Percentiles rank a stretch among this genome's conserved stretches.
Evolutionary conservation across 2,329 filamentous ascomycete species (phyloP).

Genomic region (Piedraia hortae): DNA sequence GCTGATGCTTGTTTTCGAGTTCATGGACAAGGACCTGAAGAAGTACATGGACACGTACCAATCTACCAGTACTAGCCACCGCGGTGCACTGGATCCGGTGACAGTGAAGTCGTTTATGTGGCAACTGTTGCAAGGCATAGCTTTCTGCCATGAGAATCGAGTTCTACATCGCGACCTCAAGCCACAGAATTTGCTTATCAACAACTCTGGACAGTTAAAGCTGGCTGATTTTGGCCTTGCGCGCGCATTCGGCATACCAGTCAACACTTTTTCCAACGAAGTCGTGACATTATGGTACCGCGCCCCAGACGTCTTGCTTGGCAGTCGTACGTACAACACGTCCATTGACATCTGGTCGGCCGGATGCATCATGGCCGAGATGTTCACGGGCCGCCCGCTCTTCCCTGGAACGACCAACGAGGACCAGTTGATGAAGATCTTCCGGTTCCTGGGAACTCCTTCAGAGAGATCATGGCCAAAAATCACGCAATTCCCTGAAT

Average conservation of each 20-base stretch:
- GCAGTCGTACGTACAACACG: conserved; percentile 93
- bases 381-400: conserved; percentile 85
- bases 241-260: conserved; percentile 81
- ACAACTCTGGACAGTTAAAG: conserved; percentile 69
- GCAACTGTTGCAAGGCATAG: conserved; percentile 81
- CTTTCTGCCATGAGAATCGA: conserved; percentile 92
- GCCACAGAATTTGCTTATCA: conserved; percentile 89
- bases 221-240: conserved; percentile 86
- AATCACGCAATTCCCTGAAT: conserved; percentile 87
- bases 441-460: conserved; percentile 93
- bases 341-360: conserved; percentile 99
- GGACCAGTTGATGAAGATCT: conserved; percentile 89
- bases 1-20: conserved; percentile 97
- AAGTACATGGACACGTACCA: conserved; percentile 63
- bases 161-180: conserved; percentile 90
- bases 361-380: conserved; percentile 98
- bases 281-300: conserved; percentile 96
- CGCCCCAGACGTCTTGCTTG: conserved; percentile 79
- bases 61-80: conserved; percentile 40
- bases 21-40: conserved; percentile 95
- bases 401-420: conserved; percentile 97
- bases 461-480: conserved; percentile 89
- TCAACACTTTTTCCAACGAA: conserved; percentile 95
- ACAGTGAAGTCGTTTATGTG: conserved; percentile 99
- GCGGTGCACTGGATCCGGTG: conserved; percentile 60